Percentiles rank a stretch among this genome's conserved stretches.
Evolutionary conservation across 768 basidiomycete species (phyloP).

Genomic region (Nevesoporus exiguus): DNA sequence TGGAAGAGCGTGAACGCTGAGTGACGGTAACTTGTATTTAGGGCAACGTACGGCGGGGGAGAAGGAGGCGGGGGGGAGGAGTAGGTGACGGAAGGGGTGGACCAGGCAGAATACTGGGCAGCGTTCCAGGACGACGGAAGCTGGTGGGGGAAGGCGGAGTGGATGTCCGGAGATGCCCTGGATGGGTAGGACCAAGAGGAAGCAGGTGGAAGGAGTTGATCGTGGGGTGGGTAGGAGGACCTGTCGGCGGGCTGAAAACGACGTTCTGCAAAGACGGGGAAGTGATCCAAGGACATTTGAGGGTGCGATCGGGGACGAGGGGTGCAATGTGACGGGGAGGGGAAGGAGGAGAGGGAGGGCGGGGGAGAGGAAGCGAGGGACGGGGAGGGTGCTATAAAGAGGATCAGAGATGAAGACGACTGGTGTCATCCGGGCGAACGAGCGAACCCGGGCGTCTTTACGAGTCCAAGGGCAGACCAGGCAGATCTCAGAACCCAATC

Average conservation of each 20-base stretch:
- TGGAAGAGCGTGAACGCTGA: slow-evolving; percentile 18
- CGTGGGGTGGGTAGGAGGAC: slow-evolving; percentile 20
- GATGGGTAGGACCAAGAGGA: slow-evolving; percentile 27
- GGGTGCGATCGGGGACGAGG: neutral
- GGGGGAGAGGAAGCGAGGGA: slow-evolving; percentile 10
- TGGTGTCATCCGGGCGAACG: neutral
- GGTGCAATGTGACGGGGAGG: slow-evolving; percentile 1
- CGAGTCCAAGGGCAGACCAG: neutral
- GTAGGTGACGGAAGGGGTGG: slow-evolving; percentile 16
- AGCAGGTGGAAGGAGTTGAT: slow-evolving; percentile 19
- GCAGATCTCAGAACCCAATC: slow-evolving; percentile 26
- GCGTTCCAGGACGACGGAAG: slow-evolving; percentile 22
- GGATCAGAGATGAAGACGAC: slow-evolving; percentile 26
- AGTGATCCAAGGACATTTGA: slow-evolving; percentile 34
- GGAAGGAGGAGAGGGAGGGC: neutral
- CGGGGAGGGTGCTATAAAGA: slow-evolving; percentile 29
- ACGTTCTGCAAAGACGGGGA: slow-evolving; percentile 30
- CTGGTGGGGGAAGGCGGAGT: slow-evolving; percentile 12
- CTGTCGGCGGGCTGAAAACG: slow-evolving; percentile 31
- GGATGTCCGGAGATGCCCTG: slow-evolving; percentile 21
- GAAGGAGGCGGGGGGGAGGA: slow-evolving; percentile 23
- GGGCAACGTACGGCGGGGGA: slow-evolving; percentile 22
- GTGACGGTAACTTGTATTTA: slow-evolving; percentile 24
- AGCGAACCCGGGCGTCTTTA: neutral
- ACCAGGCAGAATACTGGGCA: slow-evolving; percentile 13